Conservation (phyloP, 305 asterid species). For the Coffea humblotiana region DNA sequence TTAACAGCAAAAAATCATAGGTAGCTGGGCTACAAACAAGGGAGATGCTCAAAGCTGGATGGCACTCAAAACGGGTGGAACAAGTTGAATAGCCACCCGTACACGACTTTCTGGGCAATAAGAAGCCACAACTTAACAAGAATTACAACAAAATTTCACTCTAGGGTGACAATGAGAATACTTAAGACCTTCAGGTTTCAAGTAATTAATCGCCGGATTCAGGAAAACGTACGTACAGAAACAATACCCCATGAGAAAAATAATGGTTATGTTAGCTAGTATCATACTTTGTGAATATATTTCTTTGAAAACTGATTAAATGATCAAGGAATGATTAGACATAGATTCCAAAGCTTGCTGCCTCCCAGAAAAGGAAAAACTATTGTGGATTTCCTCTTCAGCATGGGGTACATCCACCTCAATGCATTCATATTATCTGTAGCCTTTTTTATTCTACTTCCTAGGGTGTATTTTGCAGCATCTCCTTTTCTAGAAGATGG, state of each 20-base stretch:
- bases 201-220: too few relatives aligned
- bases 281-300: too few relatives aligned
- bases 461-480: neutral
- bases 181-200: too few relatives aligned
- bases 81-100: neutral
- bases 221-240: too few relatives aligned
- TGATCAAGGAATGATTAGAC: too few relatives aligned
- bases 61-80: conserved; percentile 14
- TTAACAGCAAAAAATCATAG: neutral
- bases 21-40: neutral
- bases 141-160: neutral
- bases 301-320: too few relatives aligned
- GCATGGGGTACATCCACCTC: conserved; percentile 2
- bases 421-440: neutral
- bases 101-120: conserved; percentile 14
- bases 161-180: neutral
- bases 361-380: neutral
- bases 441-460: conserved; percentile 1
- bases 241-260: too few relatives aligned
- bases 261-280: too few relatives aligned
- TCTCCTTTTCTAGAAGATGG: neutral
- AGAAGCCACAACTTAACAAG: neutral
- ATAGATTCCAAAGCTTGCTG: neutral
- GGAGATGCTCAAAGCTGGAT: conserved; percentile 20
- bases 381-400: neutral